A percentile compares a stretch with the other conserved stretches of the same genome.
Evolutionary conservation across 768 basidiomycete genomes (phyloP).

Genomic region (Phanerochaete carnosa): DNA sequence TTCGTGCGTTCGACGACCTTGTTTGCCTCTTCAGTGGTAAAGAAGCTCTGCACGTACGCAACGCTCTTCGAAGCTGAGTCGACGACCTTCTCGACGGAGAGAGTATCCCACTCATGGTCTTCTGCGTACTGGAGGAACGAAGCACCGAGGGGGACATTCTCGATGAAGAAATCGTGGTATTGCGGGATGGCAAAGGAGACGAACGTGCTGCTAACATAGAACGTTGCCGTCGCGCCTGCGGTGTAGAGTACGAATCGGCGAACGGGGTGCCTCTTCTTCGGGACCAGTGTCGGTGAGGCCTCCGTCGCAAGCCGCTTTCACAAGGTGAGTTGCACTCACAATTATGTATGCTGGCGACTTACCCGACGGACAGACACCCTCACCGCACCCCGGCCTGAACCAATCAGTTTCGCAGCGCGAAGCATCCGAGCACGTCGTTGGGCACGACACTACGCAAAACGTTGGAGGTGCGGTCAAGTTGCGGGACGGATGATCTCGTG

Average conservation of each 20-base stretch:
- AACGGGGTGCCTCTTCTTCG: slow-evolving; percentile 53
- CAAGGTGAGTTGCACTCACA: slow-evolving; percentile 2
- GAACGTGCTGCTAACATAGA: slow-evolving; percentile 82
- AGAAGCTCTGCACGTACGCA: slow-evolving; percentile 46
- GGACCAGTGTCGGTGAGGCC: slow-evolving; percentile 36
- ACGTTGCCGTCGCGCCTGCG: slow-evolving; percentile 62
- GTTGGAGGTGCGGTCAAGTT: slow-evolving; percentile 11
- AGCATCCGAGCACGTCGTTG: slow-evolving; percentile 33
- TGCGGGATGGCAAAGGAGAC: slow-evolving; percentile 70
- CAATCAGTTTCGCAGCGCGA: slow-evolving; percentile 50
- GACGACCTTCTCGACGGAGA: slow-evolving; percentile 60
- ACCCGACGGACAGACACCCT: slow-evolving; percentile 57
- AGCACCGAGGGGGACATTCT: slow-evolving; percentile 75
- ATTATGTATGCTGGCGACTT: slow-evolving; percentile 23
- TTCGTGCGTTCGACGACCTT: slow-evolving; percentile 32
- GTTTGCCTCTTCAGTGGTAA: slow-evolving; percentile 39
- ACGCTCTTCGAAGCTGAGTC: slow-evolving; percentile 46
- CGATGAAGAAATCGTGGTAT: slow-evolving; percentile 86
- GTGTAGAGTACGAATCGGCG: slow-evolving; percentile 67
- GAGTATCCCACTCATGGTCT: slow-evolving; percentile 70
- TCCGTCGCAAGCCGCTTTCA: slow-evolving; percentile 60
- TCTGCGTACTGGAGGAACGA: slow-evolving; percentile 81
- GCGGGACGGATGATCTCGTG: slow-evolving; percentile 11
- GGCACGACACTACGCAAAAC: slow-evolving; percentile 17
- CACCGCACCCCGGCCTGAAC: slow-evolving; percentile 44